Base-by-base conservation (phyloP, 257 asterid genomes). In the Cordia subcordata region DNA sequence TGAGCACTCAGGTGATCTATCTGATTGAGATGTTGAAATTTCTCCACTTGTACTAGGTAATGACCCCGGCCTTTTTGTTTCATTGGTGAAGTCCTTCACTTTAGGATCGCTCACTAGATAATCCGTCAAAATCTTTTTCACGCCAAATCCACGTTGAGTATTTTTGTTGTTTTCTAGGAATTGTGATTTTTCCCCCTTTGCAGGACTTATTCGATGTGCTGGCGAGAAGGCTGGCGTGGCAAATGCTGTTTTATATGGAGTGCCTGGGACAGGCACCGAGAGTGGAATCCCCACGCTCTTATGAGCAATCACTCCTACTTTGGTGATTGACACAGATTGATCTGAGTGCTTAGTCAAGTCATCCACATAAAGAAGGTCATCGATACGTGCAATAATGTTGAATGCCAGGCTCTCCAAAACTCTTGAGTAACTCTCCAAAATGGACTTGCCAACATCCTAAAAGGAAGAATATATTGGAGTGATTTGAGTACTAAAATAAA, bases 401-500 rank as follows among this genome's bases (percentile, higher is more conserved):
- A 84, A 89, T 23, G 96, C 95, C 32, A 89, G 70, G 79, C 96
- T 84, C 77, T 86, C 94, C 23, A 89, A 78, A 49, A 82, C 96
- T 57, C 96, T 76, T 0, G 96, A 86, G 79, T 89, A 89, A 72
- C 96, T 80, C 80, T 89, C 96, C 74, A 89, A 49, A n/a, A 89
- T 72, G 40, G 94, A 78, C 70, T 89, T 86, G 13, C 96, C 96
- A 8, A 89, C 85, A 75, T 89, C 96, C 96, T 89, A 62, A 13
- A n/a, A 55, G 39, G 62, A 53, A 27, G 16, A n/a, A 53, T 23
- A 11, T 8, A 21, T n/a, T 12, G 5, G 9, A 6, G 11, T 5
- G 17, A 49, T 8, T 11, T 49, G 27, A 9, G 27, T 19, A 47
- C 18, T 19, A 1, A 4, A 45, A 12, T 13, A 12, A 45, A 13